A percentile compares a stretch with the other conserved stretches of the same genome.
These are phyloP conservation scores for Trichaptum fuscoviolaceum DNA, from an alignment of 768 basidiomycete species.

Conservation along the genomic window DNA sequence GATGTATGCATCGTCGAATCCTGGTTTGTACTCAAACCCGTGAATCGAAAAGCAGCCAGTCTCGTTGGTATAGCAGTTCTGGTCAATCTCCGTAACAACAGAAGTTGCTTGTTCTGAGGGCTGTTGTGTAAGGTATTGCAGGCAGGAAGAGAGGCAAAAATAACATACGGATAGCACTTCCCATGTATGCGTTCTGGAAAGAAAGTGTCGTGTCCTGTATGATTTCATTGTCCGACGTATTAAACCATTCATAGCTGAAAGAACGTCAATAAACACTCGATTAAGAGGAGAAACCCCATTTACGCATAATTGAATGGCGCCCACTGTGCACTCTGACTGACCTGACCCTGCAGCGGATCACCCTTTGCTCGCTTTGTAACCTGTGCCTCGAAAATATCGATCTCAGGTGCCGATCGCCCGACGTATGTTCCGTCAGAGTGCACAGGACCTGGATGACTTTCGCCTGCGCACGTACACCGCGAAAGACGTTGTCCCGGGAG, in stretches of 20 bases:
- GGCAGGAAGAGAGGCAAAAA: neutral
- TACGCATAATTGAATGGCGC: conserved; percentile 68
- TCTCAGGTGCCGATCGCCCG: conserved; percentile 83
- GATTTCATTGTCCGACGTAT: conserved; percentile 52
- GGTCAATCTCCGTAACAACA: conserved; percentile 61
- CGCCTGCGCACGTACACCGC: conserved; percentile 80
- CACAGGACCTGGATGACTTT: conserved; percentile 79
- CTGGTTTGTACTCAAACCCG: conserved; percentile 63
- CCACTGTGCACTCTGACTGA: conserved; percentile 85
- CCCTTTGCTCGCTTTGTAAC: conserved; percentile 22
- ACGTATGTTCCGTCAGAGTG: conserved; percentile 70
- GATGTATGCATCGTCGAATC: conserved; percentile 64
- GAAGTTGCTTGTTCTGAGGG: conserved; percentile 65
- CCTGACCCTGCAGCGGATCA: conserved; percentile 46
- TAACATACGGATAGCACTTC: conserved; percentile 45
- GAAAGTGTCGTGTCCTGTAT: conserved; percentile 53
- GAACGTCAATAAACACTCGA: neutral
- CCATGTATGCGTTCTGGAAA: conserved; percentile 57
- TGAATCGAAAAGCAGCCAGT: conserved; percentile 65
- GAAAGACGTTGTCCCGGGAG: conserved; percentile 79
- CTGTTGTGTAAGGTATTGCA: neutral
- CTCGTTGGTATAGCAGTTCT: conserved; percentile 54
- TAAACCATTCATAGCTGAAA: conserved; percentile 55
- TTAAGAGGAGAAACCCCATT: neutral
- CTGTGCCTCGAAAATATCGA: conserved; percentile 87